These are phyloP conservation scores for Ceratobasidium sp. DNA, from an alignment of 1,284 basidiomycete species.

Conservation along the genomic window DNA sequence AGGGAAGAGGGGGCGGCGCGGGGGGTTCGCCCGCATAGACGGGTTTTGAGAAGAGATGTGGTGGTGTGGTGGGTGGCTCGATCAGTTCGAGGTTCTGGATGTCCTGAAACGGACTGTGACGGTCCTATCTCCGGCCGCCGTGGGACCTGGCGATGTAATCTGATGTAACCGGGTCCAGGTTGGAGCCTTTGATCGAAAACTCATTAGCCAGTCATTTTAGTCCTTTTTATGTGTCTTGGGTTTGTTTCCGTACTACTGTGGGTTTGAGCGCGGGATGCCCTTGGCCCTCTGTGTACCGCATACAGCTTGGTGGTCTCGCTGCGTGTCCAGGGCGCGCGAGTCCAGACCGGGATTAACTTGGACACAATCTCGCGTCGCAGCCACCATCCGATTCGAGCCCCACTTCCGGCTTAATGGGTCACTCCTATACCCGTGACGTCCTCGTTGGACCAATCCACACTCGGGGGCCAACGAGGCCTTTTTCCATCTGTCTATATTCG, in stretches of 20 bases:
- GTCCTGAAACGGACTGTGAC: constrained; percentile 6
- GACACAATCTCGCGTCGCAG: background rate
- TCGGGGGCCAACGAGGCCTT: background rate
- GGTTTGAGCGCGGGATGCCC: background rate
- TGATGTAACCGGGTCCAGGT: background rate
- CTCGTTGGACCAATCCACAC: background rate
- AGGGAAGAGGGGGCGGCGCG: background rate
- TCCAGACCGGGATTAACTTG: background rate
- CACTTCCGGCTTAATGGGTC: no score
- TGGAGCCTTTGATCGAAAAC: constrained; percentile 16
- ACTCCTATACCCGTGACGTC: background rate
- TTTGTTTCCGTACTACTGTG: background rate
- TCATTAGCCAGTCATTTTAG: background rate
- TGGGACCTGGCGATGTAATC: background rate
- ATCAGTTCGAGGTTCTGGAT: background rate
- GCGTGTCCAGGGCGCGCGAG: background rate
- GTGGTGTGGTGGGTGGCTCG: constrained; percentile 12
- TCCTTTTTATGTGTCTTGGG: background rate
- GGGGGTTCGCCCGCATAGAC: background rate
- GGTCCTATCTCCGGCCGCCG: constrained; percentile 9
- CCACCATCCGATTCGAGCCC: background rate
- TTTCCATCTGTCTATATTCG: constrained; percentile 24
- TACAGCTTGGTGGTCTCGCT: background rate
- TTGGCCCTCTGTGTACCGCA: background rate
- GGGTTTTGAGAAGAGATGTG: background rate